A percentile compares a stretch with the other conserved stretches of the same genome.
phyloP scores from a whole-genome alignment of 2,329 filamentous ascomycete genomes.

The Mycocentrospora acerina region DNA sequence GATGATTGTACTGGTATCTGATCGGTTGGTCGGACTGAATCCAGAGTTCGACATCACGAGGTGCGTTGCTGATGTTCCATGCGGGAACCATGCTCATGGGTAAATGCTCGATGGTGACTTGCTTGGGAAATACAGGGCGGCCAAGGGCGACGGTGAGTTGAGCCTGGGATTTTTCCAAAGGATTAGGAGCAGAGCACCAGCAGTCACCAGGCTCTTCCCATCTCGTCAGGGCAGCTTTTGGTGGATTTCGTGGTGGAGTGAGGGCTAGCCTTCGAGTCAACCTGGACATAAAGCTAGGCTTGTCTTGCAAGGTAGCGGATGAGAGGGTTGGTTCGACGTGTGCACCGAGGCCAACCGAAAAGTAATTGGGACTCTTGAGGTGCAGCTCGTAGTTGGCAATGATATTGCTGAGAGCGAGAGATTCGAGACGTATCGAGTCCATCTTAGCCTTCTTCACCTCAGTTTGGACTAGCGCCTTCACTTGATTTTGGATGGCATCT shows the following conservation, averaged over 20 bases:
- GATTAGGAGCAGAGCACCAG: constrained; percentile 69
- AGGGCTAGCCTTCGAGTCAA: constrained; percentile 15
- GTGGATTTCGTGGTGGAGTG: constrained; percentile 38
- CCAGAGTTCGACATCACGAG: constrained; percentile 50
- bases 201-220: constrained; percentile 85
- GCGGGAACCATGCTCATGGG: constrained; percentile 39
- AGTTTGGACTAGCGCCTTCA: constrained; percentile 16
- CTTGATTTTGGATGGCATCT: constrained; percentile 18
- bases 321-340: constrained; percentile 61
- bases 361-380: constrained; percentile 66
- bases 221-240: constrained; percentile 59
- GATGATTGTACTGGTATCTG: constrained; percentile 19
- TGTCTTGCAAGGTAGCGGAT: constrained; percentile 51
- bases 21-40: constrained; percentile 34
- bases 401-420: constrained; percentile 34
- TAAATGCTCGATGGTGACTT: constrained; percentile 51
- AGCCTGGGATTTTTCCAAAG: constrained; percentile 56
- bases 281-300: constrained; percentile 9
- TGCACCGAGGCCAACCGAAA: constrained; percentile 67
- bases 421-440: constrained; percentile 32
- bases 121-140: constrained; percentile 39
- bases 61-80: constrained; percentile 44
- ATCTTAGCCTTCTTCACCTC: constrained; percentile 36
- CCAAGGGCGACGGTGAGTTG: constrained; percentile 61
- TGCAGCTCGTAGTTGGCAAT: constrained; percentile 34